Percentiles rank a stretch among this genome's conserved stretches.
These are phyloP conservation scores for Ganoderma lingzhi DNA, from an alignment of 1,284 basidiomycete genomes.

Conservation along the genomic window DNA sequence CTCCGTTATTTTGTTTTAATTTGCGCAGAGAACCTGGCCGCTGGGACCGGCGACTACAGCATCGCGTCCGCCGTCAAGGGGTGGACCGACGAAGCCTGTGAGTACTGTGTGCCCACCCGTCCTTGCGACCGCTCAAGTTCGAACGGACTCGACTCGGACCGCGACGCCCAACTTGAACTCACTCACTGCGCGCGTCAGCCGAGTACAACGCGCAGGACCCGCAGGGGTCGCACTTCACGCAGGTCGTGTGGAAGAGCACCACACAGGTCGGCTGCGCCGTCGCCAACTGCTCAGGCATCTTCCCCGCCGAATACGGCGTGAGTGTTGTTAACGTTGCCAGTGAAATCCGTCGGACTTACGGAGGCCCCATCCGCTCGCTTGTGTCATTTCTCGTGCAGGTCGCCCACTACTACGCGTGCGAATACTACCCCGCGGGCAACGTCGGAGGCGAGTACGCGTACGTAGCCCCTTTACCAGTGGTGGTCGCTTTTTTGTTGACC, in stretches of 20 bases:
- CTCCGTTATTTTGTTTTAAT: no score
- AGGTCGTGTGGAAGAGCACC: constrained; percentile 73
- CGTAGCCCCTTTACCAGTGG: no score
- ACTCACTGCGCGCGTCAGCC: no score
- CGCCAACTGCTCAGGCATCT: constrained; percentile 58
- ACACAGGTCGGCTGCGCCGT: constrained; percentile 71
- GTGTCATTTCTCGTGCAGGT: constrained; percentile 40
- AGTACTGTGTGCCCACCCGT: no score
- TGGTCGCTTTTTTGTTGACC: no score
- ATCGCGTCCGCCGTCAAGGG: not conserved
- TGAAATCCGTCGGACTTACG: no score
- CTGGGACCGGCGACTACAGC: not conserved
- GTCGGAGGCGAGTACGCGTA: constrained; percentile 68
- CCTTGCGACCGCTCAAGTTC: no score
- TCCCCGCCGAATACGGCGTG: constrained; percentile 59
- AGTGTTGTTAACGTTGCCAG: constrained; percentile 34
- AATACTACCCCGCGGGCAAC: constrained; percentile 71
- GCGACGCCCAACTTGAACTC: no score
- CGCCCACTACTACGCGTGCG: constrained; percentile 72
- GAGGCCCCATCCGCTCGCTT: no score
- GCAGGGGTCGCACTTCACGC: constrained; percentile 70
- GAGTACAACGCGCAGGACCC: constrained; percentile 67
- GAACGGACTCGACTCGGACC: no score
- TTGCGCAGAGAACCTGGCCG: constrained; percentile 70
- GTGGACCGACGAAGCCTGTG: not conserved